A percentile compares a stretch with the other conserved stretches of the same genome.
Conservation (phyloP, 192 early-diverging fungal genomes). For the Cladochytrium replicatum region DNA sequence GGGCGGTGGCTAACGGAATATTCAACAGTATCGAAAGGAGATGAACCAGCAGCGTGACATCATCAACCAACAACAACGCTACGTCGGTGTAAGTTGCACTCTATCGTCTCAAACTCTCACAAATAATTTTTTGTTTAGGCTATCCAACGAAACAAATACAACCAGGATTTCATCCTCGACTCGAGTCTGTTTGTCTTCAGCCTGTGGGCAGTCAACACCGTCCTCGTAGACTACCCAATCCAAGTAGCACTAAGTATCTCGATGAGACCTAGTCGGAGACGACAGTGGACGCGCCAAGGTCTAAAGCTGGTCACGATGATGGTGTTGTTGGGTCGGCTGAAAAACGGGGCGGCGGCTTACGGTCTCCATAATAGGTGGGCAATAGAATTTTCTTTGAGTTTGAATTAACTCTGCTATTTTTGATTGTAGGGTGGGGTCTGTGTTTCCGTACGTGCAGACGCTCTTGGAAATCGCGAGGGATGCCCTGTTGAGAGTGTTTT, state of each 20-base stretch:
- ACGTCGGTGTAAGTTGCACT: no score
- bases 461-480: no score
- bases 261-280: constrained; percentile 3
- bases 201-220: constrained; percentile 25
- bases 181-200: constrained; percentile 23
- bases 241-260: constrained; percentile 12
- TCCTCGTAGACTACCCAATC: constrained; percentile 25
- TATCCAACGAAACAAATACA: constrained; percentile 21
- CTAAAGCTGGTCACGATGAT: constrained; percentile 17
- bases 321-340: constrained; percentile 12
- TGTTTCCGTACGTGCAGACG: no score
- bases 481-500: no score
- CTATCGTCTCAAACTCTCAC: no score
- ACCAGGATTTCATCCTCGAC: constrained; percentile 32
- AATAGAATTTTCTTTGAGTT: no score
- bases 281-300: constrained; percentile 19
- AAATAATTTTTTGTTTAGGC: constrained; percentile 7
- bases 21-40: constrained; percentile 24
- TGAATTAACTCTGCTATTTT: no score
- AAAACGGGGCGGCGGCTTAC: constrained; percentile 16
- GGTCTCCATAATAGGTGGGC: constrained; percentile 35
- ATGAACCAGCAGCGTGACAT: constrained; percentile 18
- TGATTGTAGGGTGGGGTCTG: no score
- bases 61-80: constrained; percentile 18
- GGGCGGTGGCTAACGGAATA: background rate